Conservation (phyloP, 768 basidiomycete species). For the Dentipellis sp. region DNA sequence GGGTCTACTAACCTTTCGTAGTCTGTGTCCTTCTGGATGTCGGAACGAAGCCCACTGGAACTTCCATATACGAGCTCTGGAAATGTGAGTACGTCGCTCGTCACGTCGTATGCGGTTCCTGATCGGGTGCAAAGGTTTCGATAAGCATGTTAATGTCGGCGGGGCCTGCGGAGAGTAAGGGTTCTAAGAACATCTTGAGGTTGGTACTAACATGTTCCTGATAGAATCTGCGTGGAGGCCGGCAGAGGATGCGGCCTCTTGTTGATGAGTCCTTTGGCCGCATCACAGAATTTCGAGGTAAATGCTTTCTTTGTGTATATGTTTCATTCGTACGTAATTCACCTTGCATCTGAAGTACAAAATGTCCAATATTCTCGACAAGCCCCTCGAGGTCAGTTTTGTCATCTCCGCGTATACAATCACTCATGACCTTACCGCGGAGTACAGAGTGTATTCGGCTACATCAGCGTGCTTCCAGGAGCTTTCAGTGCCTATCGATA, state of each 20-base stretch:
- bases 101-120: slow-evolving; percentile 1
- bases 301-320: background rate
- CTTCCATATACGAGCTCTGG: slow-evolving; percentile 95
- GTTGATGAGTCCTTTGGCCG: slow-evolving; percentile 69
- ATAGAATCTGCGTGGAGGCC: slow-evolving; percentile 74
- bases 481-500: slow-evolving; percentile 92
- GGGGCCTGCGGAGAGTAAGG: slow-evolving; percentile 90
- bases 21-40: slow-evolving; percentile 92
- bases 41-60: slow-evolving; percentile 90
- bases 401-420: background rate
- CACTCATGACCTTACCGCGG: background rate
- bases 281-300: slow-evolving; percentile 93
- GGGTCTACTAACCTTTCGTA: slow-evolving; percentile 17
- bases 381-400: slow-evolving; percentile 72
- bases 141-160: slow-evolving; percentile 77
- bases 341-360: slow-evolving; percentile 50
- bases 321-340: background rate
- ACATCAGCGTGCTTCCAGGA: slow-evolving; percentile 83
- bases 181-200: slow-evolving; percentile 8
- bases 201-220: background rate
- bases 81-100: slow-evolving; percentile 44
- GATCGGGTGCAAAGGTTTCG: slow-evolving; percentile 40
- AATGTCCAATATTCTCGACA: slow-evolving; percentile 94
- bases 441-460: slow-evolving; percentile 67
- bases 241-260: slow-evolving; percentile 66